phyloP scores from a whole-genome alignment of 2,329 filamentous ascomycete genomes.

The Colletotrichum costaricense region DNA sequence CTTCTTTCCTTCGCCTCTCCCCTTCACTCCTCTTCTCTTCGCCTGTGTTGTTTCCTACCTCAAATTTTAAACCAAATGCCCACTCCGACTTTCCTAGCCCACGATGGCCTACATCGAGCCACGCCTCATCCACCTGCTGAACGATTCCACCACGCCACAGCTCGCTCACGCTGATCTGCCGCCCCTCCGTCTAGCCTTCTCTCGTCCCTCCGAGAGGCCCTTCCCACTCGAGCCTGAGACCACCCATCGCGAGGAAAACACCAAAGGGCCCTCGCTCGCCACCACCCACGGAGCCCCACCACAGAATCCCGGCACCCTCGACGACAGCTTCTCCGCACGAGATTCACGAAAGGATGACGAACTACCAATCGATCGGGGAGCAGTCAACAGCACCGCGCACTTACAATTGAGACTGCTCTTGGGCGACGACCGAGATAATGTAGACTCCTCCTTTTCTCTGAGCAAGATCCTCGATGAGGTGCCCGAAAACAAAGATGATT shows the following conservation, averaged over 20 bases:
- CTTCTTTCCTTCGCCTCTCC: constrained; percentile 26
- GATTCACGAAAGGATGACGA: constrained; percentile 32
- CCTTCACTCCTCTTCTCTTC: constrained; percentile 5
- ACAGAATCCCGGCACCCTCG: constrained; percentile 13
- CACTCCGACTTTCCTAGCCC: constrained; percentile 40
- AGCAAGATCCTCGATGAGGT: constrained; percentile 60
- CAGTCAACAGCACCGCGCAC: constrained; percentile 20
- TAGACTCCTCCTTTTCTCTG: constrained; percentile 55
- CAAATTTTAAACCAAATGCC: constrained; percentile 50
- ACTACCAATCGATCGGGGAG: background rate
- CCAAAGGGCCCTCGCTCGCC: constrained; percentile 35
- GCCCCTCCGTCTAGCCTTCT: constrained; percentile 58
- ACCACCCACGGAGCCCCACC: constrained; percentile 32
- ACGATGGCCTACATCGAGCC: constrained; percentile 76
- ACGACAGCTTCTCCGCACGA: constrained; percentile 26
- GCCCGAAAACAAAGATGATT: constrained; percentile 56
- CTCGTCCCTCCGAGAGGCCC: constrained; percentile 56
- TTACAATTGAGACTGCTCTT: constrained; percentile 53
- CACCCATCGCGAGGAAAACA: constrained; percentile 52
- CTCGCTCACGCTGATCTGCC: constrained; percentile 64
- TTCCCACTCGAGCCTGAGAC: constrained; percentile 65
- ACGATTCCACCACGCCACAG: constrained; percentile 63
- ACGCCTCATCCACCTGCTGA: constrained; percentile 73
- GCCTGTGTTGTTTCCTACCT: constrained; percentile 25
- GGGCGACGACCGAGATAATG: constrained; percentile 48